Evolutionary conservation across 768 basidiomycete genomes (phyloP).

Genomic region (Tricholoma sp.): DNA sequence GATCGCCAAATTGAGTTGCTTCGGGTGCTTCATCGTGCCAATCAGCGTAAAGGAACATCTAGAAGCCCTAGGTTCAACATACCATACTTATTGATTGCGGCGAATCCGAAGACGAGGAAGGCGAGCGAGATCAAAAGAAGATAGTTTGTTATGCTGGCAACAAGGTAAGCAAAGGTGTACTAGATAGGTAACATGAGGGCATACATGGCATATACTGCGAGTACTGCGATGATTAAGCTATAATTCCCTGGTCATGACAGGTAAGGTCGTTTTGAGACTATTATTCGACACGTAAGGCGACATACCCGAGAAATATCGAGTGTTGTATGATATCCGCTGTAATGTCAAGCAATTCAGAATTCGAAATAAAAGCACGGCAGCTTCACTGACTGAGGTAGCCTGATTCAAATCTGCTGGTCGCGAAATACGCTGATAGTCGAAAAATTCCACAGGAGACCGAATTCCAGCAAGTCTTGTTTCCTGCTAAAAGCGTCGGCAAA

Average conservation of each 20-base stretch:
- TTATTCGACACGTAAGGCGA: slow-evolving; percentile 4
- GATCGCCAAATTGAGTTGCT: slow-evolving; percentile 76
- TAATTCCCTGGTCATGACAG: slow-evolving; percentile 69
- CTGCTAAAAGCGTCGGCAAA: slow-evolving; percentile 29
- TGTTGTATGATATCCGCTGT: slow-evolving; percentile 93
- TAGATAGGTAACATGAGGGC: slow-evolving; percentile 3
- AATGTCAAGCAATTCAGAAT: background rate
- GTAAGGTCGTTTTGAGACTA: slow-evolving; percentile 4
- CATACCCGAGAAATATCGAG: slow-evolving; percentile 78
- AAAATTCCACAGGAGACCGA: slow-evolving; percentile 72
- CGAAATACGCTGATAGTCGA: slow-evolving; percentile 81
- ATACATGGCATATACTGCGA: slow-evolving; percentile 87
- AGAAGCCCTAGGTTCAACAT: slow-evolving; percentile 19
- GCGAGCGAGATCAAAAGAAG: slow-evolving; percentile 75
- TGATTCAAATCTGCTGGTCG: slow-evolving; percentile 77
- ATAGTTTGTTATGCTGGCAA: slow-evolving; percentile 70
- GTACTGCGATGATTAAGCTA: slow-evolving; percentile 64
- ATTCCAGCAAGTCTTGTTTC: slow-evolving; percentile 77
- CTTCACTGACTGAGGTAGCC: slow-evolving; percentile 59
- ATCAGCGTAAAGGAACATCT: background rate
- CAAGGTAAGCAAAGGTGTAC: background rate
- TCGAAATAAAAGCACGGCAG: background rate
- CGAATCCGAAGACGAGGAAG: slow-evolving; percentile 91
- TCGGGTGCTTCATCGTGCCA: slow-evolving; percentile 56
- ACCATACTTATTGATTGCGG: slow-evolving; percentile 88